phyloP scores from a whole-genome alignment of 805 yeast genomes.

The Saccharomycopsis lassenensis region DNA sequence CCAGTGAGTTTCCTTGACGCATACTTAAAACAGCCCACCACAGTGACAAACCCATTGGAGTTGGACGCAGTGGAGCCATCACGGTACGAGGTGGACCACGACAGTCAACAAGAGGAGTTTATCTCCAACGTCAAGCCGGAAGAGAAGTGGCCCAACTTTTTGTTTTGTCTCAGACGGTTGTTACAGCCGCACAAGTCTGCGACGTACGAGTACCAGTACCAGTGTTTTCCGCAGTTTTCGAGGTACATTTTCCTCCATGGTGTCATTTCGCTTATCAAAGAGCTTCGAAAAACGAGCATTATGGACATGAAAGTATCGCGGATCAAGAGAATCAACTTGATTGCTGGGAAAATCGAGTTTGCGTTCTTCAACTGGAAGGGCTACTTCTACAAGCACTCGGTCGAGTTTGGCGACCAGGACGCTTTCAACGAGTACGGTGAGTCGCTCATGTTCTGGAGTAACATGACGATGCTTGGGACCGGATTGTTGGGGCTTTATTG shows the following conservation, averaged over 20 bases:
- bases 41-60: no score
- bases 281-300: conserved; percentile 21
- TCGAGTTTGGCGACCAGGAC: conserved; percentile 12
- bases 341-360: conserved; percentile 23
- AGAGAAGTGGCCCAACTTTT: conserved; percentile 27
- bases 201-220: no score
- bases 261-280: conserved; percentile 22
- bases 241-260: conserved; percentile 28
- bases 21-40: conserved; percentile 18
- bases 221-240: conserved; percentile 28
- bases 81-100: no score
- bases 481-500: conserved; percentile 23
- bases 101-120: conserved; percentile 17
- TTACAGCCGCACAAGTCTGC: conserved; percentile 28
- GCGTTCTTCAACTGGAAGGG: conserved; percentile 26
- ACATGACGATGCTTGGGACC: conserved; percentile 21
- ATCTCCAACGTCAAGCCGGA: conserved; percentile 24
- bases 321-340: conserved; percentile 20
- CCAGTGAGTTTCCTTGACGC: conserved; percentile 20
- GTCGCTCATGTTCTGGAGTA: conserved; percentile 27
- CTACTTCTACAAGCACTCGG: conserved; percentile 26
- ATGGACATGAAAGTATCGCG: conserved; percentile 23
- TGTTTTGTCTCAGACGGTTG: conserved; percentile 25
- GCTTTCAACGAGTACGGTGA: conserved; percentile 25
- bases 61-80: no score